Conservation (phyloP, 129 eudicot genomes). For the Escallonia herrerae region DNA sequence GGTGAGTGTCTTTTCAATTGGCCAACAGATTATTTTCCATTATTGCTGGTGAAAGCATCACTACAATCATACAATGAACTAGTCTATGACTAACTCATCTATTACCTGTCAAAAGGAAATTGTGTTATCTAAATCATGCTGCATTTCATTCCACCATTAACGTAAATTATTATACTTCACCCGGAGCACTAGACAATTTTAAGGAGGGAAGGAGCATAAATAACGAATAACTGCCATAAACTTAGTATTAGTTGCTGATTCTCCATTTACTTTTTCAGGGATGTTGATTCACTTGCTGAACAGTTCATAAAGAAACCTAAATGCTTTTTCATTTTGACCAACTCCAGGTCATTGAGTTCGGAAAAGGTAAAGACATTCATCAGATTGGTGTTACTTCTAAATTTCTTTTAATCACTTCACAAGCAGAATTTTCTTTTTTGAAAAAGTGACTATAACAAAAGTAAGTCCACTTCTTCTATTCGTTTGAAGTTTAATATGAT, state of each 20-base stretch:
- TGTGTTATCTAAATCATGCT: neutral
- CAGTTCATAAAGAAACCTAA: slow-evolving; percentile 64
- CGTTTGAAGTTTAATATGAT: slow-evolving; percentile 3
- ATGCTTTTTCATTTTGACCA: slow-evolving; percentile 96
- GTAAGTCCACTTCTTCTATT: neutral
- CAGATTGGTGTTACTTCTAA: neutral
- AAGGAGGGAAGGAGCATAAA: neutral
- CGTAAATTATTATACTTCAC: neutral
- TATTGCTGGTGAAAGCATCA: neutral
- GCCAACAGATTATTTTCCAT: neutral
- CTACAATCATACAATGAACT: neutral
- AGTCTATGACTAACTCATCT: too few species aligned
- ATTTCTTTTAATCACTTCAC: neutral
- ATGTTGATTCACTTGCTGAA: slow-evolving; percentile 68
- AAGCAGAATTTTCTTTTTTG: neutral
- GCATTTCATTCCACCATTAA: neutral
- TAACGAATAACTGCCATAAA: neutral
- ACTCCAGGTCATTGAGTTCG: slow-evolving; percentile 78
- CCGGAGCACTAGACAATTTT: neutral
- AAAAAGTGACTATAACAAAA: neutral
- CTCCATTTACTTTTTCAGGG: slow-evolving; percentile 46
- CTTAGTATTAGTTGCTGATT: slow-evolving; percentile 1
- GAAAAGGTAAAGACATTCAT: slow-evolving; percentile 51
- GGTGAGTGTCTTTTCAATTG: slow-evolving; percentile 35
- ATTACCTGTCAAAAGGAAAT: neutral